Evolutionary conservation across 129 eudicot species (phyloP), one percentile per base, ranked within the genome.

Genomic region (Escallonia rubra): DNA sequence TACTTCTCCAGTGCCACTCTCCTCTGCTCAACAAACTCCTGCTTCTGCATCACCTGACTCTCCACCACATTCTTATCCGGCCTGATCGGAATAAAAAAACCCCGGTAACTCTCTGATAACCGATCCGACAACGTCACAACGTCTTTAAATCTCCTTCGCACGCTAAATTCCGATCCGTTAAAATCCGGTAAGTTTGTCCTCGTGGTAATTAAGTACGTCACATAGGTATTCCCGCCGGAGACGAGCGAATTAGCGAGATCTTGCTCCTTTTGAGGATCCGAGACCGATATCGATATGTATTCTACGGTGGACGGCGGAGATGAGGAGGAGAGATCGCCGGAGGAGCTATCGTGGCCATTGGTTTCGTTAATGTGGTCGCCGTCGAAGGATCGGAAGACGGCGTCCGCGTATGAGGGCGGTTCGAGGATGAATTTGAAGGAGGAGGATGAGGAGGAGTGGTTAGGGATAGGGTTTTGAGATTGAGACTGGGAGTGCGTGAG

Each of bases 11-110:
- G 59, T 0, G 80, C 95, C 38, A 53, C 69, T 13, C 93, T 76
- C 72, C 99, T 82, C 51, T 85, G 90, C 78, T 94, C 97, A 48
- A 94, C 85, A 67, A 94, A 94, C 62, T 87, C 99, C 8, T 78
- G 78, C 68, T 82, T 80, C 58, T 89, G 97, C 97, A 94, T 89
- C 52, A 89, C 95, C 45, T 86, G 96, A n/a, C 97, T 66, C 84
- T 94, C 99, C 53, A 89, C 97, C 6, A 87, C 93, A 63, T 90
- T 85, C 87, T 94, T 94, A 75, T 94, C 99, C 39, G 97, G 99
- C 81, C 99, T 77, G 10, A 84, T 10, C 10, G 99, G 99, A 5
- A 94, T 81, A 39, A 89, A 85, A 82, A 40, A 87, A 2, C 99
- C 99, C 7, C 97, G 54, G 54, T 70, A 89, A 3, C 85, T 71